Evolutionary conservation across 1,284 basidiomycete species (phyloP).

Genomic region (Cryptococcus sp.): DNA sequence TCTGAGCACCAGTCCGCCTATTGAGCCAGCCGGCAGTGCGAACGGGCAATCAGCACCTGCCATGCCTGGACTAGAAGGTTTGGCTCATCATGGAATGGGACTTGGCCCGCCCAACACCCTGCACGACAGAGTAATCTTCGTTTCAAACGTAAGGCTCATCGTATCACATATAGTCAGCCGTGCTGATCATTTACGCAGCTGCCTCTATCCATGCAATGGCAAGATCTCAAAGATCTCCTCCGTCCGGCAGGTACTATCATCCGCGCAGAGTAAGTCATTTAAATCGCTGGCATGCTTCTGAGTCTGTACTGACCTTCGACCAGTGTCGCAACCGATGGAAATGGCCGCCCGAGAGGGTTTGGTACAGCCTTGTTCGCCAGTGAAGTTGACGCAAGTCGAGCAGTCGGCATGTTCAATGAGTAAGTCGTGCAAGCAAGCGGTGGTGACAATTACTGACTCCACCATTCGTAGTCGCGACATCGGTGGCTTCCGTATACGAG

Average conservation of each 20-base stretch:
- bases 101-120: conserved; percentile 43
- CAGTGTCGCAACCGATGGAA: conserved; percentile 74
- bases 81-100: conserved; percentile 39
- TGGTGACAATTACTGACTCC: neutral
- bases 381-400: conserved; percentile 81
- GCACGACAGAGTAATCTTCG: conserved; percentile 64
- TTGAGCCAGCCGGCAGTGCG: neutral
- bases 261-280: conserved; percentile 65
- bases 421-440: conserved; percentile 59
- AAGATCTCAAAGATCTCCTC: conserved; percentile 92
- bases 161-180: neutral
- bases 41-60: conserved; percentile 5
- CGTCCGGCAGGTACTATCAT: conserved; percentile 82
- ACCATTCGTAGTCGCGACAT: conserved; percentile 38
- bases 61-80: conserved; percentile 35
- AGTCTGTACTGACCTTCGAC: neutral
- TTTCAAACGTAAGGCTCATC: conserved; percentile 59
- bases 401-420: conserved; percentile 84
- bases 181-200: conserved; percentile 59
- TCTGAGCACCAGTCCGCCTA: conserved; percentile 6
- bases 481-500: conserved; percentile 43
- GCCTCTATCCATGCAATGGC: conserved; percentile 97
- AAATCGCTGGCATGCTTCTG: neutral
- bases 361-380: conserved; percentile 83
- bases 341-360: conserved; percentile 82